Evolutionary conservation across 106 monocot genomes (phyloP), one percentile per base, ranked within the genome.

Genomic region (Dendrobium officinale): DNA sequence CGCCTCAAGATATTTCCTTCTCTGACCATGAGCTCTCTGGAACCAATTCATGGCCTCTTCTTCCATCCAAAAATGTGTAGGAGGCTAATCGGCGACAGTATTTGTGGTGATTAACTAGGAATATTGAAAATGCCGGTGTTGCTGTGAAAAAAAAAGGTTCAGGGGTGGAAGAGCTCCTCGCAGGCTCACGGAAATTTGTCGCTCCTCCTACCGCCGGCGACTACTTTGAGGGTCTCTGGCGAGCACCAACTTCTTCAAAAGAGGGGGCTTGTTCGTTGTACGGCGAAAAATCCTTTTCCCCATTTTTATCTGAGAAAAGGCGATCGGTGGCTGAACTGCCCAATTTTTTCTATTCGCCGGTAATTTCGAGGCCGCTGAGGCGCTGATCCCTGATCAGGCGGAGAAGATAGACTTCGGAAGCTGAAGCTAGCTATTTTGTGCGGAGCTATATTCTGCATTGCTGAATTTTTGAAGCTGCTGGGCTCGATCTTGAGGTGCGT

Each of bases 371-470:
- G 29, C 70, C 0, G 33, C 8, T 31, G 18, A 15, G 26, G 26
- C 26, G 26, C 26, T 26, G 26, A 26, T 70, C 33, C 11, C 33
- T 10, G 15, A 51, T 51, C 51, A 51, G 13, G 51, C 51, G 51
- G 51, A 3, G 13, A 51, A 51, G 51, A 51, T 51, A 13, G 26
- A 26, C 26, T 26, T 26, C 26, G 26, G 26, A 26, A 26, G 26
- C 26, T 26, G 26, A 26, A 4, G 72, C 11, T 72, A 40, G 72
- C 33, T 72, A 17, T 41, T 72, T 37, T 33, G 18, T 0, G 10
- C 29, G 40, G 13, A 29, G 40, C 42, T 6, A 44, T 43, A n/a
- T 74, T 74, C 74, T 74, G 31, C 74, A 74, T 74, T 74, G 74
- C 74, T 74, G n/a, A 26, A n/a, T 74, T 26, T 44, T 42, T 74